phyloP scores from a whole-genome alignment of 345 rosid genomes.

The Citrus trifoliata region DNA sequence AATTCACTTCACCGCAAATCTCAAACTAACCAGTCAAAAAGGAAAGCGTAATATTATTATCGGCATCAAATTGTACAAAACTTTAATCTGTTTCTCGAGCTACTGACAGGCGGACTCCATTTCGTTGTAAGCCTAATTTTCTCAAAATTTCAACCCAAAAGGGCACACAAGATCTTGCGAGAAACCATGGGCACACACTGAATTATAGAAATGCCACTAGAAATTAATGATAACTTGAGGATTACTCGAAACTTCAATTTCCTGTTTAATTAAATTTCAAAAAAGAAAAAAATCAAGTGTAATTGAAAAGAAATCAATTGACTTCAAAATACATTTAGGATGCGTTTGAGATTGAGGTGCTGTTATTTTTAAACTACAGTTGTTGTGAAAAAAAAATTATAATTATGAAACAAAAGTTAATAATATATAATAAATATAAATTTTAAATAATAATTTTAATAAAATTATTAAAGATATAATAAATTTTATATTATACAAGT shows the following conservation, averaged over 20 bases:
- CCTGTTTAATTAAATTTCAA: not conserved
- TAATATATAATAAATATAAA: no score
- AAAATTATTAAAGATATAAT: no score
- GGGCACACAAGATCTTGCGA: not conserved
- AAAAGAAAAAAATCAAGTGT: no score
- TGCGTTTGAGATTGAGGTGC: no score
- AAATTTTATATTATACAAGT: no score
- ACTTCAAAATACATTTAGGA: not conserved
- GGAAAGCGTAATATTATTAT: no score
- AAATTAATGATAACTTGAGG: not conserved
- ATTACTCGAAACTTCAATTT: not conserved
- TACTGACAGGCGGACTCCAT: not conserved
- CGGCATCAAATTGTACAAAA: not conserved
- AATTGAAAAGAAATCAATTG: not conserved
- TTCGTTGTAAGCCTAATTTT: not conserved
- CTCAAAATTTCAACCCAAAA: not conserved
- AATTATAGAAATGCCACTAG: not conserved
- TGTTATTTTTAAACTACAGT: no score
- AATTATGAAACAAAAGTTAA: no score
- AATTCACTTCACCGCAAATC: not conserved
- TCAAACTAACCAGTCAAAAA: not conserved
- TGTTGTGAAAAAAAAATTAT: no score
- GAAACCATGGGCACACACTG: constrained; percentile 13
- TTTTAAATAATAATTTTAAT: no score
- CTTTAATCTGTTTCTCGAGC: not conserved